phyloP scores from a whole-genome alignment of 2,329 filamentous ascomycete genomes.

The Ophiostoma ips region DNA sequence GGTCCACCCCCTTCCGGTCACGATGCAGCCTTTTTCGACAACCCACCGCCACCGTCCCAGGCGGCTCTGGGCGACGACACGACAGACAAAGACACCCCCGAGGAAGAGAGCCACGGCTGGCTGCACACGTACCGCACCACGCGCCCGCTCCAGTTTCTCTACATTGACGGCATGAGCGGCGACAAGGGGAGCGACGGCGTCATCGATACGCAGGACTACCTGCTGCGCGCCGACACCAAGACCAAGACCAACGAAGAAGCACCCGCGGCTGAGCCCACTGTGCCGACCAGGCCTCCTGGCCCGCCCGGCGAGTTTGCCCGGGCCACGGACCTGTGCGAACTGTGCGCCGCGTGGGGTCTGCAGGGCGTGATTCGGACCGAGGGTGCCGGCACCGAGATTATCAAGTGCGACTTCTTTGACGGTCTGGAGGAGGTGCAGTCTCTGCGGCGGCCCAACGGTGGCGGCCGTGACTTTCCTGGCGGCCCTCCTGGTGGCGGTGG shows the following conservation, averaged over 20 bases:
- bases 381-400: slow-evolving; percentile 7
- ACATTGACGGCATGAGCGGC: slow-evolving; percentile 40
- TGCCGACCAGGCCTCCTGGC: neutral
- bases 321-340: slow-evolving; percentile 6
- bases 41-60: neutral
- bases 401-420: slow-evolving; percentile 9
- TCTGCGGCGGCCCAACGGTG: neutral
- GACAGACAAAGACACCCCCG: neutral
- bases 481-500: neutral
- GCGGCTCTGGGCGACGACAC: neutral
- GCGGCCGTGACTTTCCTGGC: neutral
- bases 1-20: neutral
- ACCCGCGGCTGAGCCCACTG: neutral
- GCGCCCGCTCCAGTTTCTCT: slow-evolving; percentile 45
- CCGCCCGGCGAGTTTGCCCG: slow-evolving; percentile 7
- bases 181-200: slow-evolving; percentile 43
- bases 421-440: slow-evolving; percentile 8
- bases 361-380: slow-evolving; percentile 10
- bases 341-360: slow-evolving; percentile 7
- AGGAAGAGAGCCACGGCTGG: slow-evolving; percentile 31
- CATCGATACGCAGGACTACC: slow-evolving; percentile 50
- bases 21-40: neutral
- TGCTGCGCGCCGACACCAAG: slow-evolving; percentile 26
- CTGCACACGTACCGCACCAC: slow-evolving; percentile 51
- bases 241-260: neutral